Evolutionary conservation across 2,329 filamentous ascomycete genomes (phyloP), one percentile per base, ranked within the genome.

Genomic region (Diaporthe australafricana): DNA sequence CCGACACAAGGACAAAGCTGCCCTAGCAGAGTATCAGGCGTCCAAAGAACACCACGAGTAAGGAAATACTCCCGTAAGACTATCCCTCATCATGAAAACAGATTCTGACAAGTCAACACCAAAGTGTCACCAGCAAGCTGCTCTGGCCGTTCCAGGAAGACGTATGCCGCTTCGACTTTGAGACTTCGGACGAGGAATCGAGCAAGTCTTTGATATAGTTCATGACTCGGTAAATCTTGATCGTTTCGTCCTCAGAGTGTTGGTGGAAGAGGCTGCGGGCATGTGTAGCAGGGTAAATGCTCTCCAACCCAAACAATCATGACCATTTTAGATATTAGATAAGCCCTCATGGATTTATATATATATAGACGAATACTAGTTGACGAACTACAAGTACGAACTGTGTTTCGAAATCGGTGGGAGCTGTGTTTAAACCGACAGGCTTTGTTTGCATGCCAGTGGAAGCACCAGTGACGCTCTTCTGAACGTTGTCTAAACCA

Each of bases 91-190:
- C 17, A 17, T 8, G 27, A 25, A 25, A 7, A 35, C 20, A 35
- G 22, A 1, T 48, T 27, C 70, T 11, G 30, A 70, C 35, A 72
- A 35, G 32, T 50, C 20, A 5, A 16, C 2, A 27, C 6, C 4
- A 2, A 50, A 89, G 87, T 65, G 86, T 89, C 0, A 89, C 87
- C 0, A 84, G 81, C 38, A 83, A 81, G 4, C 86, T 85, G 65
- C 78, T 89, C 9, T 87, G 84, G 78, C 87, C 87, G 0, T 89
- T 82, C 74, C 85, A 84, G 22, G 87, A 89, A 65, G 86, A 89
- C 70, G 77, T 89, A 1, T 81, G 82, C 20, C 80, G 87, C 22
- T 89, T 88, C 75, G 87, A 89, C 74, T 89, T 89, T 73, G 87
- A 89, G 68, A 84, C 87, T 27, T 82, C 83, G 3, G 72, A 77